Conservation (phyloP, 176 grass and related monocot species). For the sorghum (Sorghum bicolor) region DNA sequence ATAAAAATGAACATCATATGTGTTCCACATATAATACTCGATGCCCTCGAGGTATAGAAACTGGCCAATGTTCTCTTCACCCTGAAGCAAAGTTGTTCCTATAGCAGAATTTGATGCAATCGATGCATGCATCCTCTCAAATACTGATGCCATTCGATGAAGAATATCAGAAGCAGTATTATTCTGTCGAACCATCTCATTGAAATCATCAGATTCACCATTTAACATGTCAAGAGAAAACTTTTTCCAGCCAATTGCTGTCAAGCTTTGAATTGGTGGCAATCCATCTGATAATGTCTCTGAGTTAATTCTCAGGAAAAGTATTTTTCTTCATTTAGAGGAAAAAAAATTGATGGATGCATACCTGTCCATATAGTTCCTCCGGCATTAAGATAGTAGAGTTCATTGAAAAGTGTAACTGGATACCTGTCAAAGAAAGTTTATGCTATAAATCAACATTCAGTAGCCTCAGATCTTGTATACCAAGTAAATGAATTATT, state of each 20-base stretch:
- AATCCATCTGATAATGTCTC: conserved; percentile 69
- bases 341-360: not conserved
- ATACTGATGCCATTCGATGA: conserved; percentile 71
- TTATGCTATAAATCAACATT: conserved; percentile 28
- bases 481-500: not conserved
- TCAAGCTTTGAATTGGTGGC: conserved; percentile 82
- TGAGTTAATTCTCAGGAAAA: conserved; percentile 26
- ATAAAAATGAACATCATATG: conserved; percentile 98
- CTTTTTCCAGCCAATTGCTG: conserved; percentile 69
- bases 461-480: conserved; percentile 6
- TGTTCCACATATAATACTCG: conserved; percentile 98
- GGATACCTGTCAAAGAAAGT: conserved; percentile 71
- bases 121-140: conserved; percentile 71
- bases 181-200: conserved; percentile 33
- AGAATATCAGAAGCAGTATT: conserved; percentile 72
- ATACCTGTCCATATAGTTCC: conserved; percentile 99
- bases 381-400: conserved; percentile 98
- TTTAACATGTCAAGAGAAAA: conserved; percentile 83
- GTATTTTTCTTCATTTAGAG: conserved; percentile 1
- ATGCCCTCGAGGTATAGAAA: conserved; percentile 99
- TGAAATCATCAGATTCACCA: conserved; percentile 45
- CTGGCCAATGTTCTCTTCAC: conserved; percentile 94
- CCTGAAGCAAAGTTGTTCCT: conserved; percentile 78
- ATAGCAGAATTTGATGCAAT: conserved; percentile 68
- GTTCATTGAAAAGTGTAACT: conserved; percentile 94